Evolutionary conservation across 352 stramenopile genomes (phyloP), one percentile per base, ranked within the genome.

Genomic region (Phytopythium cucurbitacearum): DNA sequence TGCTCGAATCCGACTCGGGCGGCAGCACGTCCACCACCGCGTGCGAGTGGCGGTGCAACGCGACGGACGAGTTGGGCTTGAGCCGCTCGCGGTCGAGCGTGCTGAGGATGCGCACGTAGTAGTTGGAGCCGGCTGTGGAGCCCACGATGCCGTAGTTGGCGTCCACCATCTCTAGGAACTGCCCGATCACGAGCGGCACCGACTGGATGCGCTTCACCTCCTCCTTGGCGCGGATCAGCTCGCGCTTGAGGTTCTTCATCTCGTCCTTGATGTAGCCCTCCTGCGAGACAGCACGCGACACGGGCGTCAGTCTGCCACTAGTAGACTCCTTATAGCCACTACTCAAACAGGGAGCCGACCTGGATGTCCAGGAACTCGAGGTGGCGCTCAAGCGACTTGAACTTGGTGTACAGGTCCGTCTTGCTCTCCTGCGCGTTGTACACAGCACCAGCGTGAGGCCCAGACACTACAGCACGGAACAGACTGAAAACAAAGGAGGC

Each of bases 151-250:
- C 97, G 69, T 99, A 99, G 78, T 99, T 98, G 53, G 96, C 93
- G 74, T 99, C 97, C 62, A 99, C 98, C 96, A 99, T 99, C 78
- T 99, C 97, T 46, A 99, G 96, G 65, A 99, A 99, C 79, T 99
- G 97, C n/a, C 97, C 98, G 59, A 99, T 99, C 7, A 99, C 97
- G 5, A 99, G 81, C 39, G 97, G 97, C 43, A 99, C 98, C n/a
- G 89, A 98, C 85, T 99, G 97, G 67, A 99, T 99, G 46, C 97
- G 90, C 61, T 98, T 98, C 48, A 99, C 97, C 56, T 98, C 95
- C 59, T 99, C 97, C 73, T 99, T 99, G 37, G 97, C 97, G 35
- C 97, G 95, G 59, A 99, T 97, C 33, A 99, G 80, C 71, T 99
- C 97, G 15, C 97, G 80, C 81, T 99, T 98, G 11, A 99, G 82